These are phyloP conservation scores for Asterochloris erici DNA, from an alignment of 139 green algal genomes.

Conservation along the genomic window DNA sequence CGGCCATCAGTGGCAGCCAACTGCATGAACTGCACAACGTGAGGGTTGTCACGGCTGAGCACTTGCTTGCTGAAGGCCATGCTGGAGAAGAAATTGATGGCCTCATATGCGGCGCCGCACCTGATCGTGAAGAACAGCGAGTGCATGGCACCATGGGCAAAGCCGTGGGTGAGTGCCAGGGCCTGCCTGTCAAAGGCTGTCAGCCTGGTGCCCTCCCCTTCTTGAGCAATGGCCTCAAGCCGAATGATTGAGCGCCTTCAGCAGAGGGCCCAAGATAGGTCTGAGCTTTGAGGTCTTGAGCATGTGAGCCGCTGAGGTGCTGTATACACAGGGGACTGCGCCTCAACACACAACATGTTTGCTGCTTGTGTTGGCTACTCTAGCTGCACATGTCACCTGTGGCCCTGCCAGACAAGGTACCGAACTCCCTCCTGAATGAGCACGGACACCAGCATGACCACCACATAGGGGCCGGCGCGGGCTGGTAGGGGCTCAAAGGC, in stretches of 20 bases:
- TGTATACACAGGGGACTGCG: too few relatives aligned
- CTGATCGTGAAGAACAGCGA: conserved; percentile 29
- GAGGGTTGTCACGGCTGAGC: background rate
- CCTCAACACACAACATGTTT: too few relatives aligned
- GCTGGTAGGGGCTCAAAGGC: conserved; percentile 36
- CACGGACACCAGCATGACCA: conserved; percentile 32
- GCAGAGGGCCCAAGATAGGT: background rate
- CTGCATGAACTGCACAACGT: background rate
- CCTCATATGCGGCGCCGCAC: background rate
- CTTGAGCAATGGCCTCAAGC: conserved; percentile 25
- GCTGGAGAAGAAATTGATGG: background rate
- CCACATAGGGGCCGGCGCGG: conserved; percentile 9
- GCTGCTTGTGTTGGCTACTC: too few relatives aligned
- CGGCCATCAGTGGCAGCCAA: conserved; percentile 39
- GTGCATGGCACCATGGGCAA: conserved; percentile 36
- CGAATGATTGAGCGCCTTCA: conserved; percentile 15
- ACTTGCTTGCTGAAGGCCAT: too few relatives aligned
- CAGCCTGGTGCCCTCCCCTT: conserved; percentile 16
- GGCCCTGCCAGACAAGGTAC: conserved; percentile 28
- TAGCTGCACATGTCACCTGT: conserved; percentile 18
- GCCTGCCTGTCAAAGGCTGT: conserved; percentile 24
- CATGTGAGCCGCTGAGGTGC: too few relatives aligned
- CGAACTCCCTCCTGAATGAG: conserved; percentile 37
- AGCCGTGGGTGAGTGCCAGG: conserved; percentile 40
- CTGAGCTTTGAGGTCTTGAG: too few relatives aligned